These are phyloP conservation scores for Chlamydomonas schloesseri DNA, from an alignment of 139 green algal genomes.

Conservation along the genomic window DNA sequence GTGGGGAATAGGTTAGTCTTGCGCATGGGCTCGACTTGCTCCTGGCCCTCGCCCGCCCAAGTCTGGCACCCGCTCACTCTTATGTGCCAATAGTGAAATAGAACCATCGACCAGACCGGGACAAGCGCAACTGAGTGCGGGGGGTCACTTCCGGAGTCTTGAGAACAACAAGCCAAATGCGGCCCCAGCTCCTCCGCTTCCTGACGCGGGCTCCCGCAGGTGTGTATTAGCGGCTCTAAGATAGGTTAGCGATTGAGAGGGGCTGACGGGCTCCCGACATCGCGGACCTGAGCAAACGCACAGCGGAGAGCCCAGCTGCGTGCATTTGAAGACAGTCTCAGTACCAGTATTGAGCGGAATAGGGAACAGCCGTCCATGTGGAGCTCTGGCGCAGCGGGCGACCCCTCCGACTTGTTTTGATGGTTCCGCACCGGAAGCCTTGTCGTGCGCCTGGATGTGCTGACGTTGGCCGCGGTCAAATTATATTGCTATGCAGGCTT, in stretches of 20 bases:
- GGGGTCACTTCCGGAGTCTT: too few relatives aligned
- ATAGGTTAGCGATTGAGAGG: background rate
- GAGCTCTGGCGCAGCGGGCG: background rate
- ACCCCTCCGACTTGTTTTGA: background rate
- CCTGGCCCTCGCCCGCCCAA: too few relatives aligned
- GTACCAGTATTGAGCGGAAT: too few relatives aligned
- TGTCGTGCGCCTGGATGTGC: background rate
- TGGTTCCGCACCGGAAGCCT: constrained; percentile 15
- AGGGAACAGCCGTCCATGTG: background rate
- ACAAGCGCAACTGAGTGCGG: too few relatives aligned
- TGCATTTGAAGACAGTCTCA: background rate
- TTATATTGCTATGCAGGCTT: background rate
- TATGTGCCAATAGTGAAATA: too few relatives aligned
- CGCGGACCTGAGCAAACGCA: too few relatives aligned
- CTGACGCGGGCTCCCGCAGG: constrained; percentile 35
- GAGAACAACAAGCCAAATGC: background rate
- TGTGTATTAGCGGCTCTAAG: background rate
- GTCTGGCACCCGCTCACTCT: too few relatives aligned
- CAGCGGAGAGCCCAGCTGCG: too few relatives aligned
- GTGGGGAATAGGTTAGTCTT: too few relatives aligned
- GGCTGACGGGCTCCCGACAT: background rate
- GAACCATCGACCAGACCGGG: too few relatives aligned
- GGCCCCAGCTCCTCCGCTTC: constrained; percentile 42
- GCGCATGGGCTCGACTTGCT: too few relatives aligned
- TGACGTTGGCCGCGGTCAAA: background rate